These are phyloP conservation scores for Albizia julibrissin DNA, from an alignment of 306 rosid species.

Conservation along the genomic window DNA sequence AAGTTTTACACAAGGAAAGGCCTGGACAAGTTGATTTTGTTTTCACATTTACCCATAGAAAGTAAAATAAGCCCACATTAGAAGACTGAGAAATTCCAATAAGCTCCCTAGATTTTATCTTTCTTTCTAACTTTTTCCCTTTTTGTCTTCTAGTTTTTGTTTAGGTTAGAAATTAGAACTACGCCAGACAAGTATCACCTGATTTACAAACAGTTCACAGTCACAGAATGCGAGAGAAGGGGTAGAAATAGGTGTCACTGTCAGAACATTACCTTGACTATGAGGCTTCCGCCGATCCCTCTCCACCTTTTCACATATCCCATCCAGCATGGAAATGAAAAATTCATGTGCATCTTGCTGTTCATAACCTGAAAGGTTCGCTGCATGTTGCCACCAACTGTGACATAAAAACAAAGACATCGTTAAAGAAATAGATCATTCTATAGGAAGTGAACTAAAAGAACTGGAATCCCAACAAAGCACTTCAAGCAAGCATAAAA, in stretches of 20 bases:
- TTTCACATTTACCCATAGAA: constrained; percentile 6
- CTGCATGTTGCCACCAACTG: constrained; percentile 97
- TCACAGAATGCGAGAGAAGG: neutral
- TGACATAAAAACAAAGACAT: constrained; percentile 19
- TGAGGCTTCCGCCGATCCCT: constrained; percentile 68
- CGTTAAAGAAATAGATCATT: constrained; percentile 20
- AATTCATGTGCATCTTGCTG: constrained; percentile 99
- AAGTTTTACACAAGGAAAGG: neutral
- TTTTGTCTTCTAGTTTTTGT: neutral
- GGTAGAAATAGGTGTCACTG: constrained; percentile 14
- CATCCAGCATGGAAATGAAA: constrained; percentile 96
- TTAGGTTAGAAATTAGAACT: constrained; percentile 1
- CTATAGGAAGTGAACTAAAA: neutral
- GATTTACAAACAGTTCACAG: neutral
- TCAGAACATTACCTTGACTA: constrained; percentile 65
- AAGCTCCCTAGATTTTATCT: constrained; percentile 2
- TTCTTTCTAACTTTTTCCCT: neutral
- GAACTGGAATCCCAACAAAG: constrained; percentile 4
- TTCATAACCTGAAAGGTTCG: constrained; percentile 90
- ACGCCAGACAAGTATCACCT: neutral
- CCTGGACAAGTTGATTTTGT: neutral
- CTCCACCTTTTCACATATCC: constrained; percentile 89
- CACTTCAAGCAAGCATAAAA: neutral
- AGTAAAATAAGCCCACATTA: constrained; percentile 18
- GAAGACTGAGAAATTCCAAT: constrained; percentile 1